Conservation (phyloP, 2,329 filamentous ascomycete species). For the Phoma sp. region DNA sequence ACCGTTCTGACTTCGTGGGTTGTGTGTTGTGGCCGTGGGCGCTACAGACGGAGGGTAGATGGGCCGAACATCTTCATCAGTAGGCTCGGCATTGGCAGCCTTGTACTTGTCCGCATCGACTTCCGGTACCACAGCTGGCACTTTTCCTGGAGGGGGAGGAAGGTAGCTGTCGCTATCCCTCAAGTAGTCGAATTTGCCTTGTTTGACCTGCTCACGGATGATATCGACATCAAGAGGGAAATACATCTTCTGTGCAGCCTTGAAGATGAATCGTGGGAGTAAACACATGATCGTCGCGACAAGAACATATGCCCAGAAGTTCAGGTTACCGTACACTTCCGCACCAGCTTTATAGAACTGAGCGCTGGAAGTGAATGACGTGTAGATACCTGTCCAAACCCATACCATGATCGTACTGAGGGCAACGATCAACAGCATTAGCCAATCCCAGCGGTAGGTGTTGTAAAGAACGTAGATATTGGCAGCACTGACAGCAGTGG, state of each 20-base stretch:
- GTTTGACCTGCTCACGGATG: slow-evolving; percentile 86
- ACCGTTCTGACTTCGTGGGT: slow-evolving; percentile 83
- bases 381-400: slow-evolving; percentile 94
- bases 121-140: slow-evolving; percentile 65
- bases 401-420: slow-evolving; percentile 89
- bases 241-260: slow-evolving; percentile 91
- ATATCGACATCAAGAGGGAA: slow-evolving; percentile 93
- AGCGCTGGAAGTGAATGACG: slow-evolving; percentile 64
- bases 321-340: slow-evolving; percentile 80
- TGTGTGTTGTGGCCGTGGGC: slow-evolving; percentile 71
- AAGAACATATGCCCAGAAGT: slow-evolving; percentile 86
- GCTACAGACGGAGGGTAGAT: slow-evolving; percentile 94
- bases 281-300: slow-evolving; percentile 83
- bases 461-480: slow-evolving; percentile 96
- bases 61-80: slow-evolving; percentile 85
- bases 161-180: slow-evolving; percentile 62
- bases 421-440: slow-evolving; percentile 81
- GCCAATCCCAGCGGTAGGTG: slow-evolving; percentile 97
- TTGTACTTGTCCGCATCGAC: slow-evolving; percentile 52
- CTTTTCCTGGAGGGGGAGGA: slow-evolving; percentile 53
- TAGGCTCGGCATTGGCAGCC: slow-evolving; percentile 57
- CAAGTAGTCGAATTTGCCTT: slow-evolving; percentile 82
- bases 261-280: slow-evolving; percentile 85
- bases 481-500: slow-evolving; percentile 84
- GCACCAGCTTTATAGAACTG: slow-evolving; percentile 78